Evolutionary conservation across 805 yeast species (phyloP).

Genomic region (Monosporozyma aerobia): DNA sequence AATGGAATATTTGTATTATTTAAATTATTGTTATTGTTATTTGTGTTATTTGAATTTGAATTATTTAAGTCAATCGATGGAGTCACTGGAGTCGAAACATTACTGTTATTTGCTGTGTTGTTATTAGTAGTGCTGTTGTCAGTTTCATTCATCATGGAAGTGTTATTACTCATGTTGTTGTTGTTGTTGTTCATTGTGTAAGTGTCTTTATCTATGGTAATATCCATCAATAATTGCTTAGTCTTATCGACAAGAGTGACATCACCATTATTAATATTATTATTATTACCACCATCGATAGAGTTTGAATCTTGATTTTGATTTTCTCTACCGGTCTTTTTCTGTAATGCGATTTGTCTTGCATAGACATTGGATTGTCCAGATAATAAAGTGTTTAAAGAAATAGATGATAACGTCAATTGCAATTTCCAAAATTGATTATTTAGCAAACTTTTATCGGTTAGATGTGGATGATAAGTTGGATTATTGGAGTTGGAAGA

Average conservation of each 20-base stretch:
- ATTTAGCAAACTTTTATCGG: conserved; percentile 24
- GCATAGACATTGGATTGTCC: conserved; percentile 32
- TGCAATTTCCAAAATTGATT: conserved; percentile 32
- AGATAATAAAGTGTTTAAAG: conserved; percentile 21
- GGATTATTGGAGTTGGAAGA: conserved; percentile 25
- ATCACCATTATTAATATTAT: not conserved
- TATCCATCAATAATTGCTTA: conserved; percentile 25
- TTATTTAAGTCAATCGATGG: conserved; percentile 24
- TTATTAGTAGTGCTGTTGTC: not conserved
- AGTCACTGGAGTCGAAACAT: conserved; percentile 27
- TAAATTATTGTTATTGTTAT: no score
- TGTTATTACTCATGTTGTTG: not conserved
- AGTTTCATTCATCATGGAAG: not conserved
- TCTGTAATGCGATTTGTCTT: conserved; percentile 31
- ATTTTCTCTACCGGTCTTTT: conserved; percentile 3
- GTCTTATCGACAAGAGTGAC: conserved; percentile 24
- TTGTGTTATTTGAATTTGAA: conserved; percentile 4
- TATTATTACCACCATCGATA: not conserved
- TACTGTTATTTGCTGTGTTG: conserved; percentile 16
- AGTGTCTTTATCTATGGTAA: conserved; percentile 16
- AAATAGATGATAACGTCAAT: conserved; percentile 26
- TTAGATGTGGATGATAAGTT: conserved; percentile 28
- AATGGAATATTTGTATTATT: conserved; percentile 4
- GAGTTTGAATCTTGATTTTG: conserved; percentile 16
- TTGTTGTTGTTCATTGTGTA: not conserved